Base-by-base conservation (phyloP, 2,329 filamentous ascomycete genomes). In the Daldinia sp. region DNA sequence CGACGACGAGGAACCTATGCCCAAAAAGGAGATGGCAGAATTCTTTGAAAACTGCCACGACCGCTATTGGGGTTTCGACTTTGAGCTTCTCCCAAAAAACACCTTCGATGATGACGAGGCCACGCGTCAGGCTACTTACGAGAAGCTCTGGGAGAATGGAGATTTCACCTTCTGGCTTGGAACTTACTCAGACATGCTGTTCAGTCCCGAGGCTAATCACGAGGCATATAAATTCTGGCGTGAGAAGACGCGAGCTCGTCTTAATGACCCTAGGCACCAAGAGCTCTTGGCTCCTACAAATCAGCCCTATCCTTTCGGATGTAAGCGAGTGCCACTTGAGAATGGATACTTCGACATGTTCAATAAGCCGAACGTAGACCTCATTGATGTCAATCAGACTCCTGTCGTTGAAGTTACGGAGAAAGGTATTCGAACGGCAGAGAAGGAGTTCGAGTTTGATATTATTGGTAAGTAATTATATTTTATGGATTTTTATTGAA, bases 11-110 rank as follows among this genome's bases (percentile, higher is more conserved):
- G 86, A 90, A 72, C 79, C 86, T 26, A 73, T 74, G 1, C 75
- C 72, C 23, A 86, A 86, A 71, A 71, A 69, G 6, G 78, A 76
- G 39, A 87, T 88, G 56, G 81, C 79, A 0, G 79, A 85, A 57
- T 79, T 91, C 1, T 91, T 88, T 75, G 79, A 79, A 30, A 77
- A 81, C 37, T 85, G 88, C 1, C 81, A 85, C 72, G 84, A 76
- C 20, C 86, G 78, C 37, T 90, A 89, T 72, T 85, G 82, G 1
- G 89, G 89, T 0, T 89, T 92, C 75, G 77, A 82, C 3, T 91
- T 88, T 68, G 85, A 87, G 70, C 87, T 83, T 72, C 71, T 80
- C 4, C 81, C 88, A 73, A 85, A 84, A 65, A 84, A 85, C 46
- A 88, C 87, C 0, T 87, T 87, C 53, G 86, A 88, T 59, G 86